phyloP scores from a whole-genome alignment of 352 stramenopile species.

The Globisporangium canariense region DNA sequence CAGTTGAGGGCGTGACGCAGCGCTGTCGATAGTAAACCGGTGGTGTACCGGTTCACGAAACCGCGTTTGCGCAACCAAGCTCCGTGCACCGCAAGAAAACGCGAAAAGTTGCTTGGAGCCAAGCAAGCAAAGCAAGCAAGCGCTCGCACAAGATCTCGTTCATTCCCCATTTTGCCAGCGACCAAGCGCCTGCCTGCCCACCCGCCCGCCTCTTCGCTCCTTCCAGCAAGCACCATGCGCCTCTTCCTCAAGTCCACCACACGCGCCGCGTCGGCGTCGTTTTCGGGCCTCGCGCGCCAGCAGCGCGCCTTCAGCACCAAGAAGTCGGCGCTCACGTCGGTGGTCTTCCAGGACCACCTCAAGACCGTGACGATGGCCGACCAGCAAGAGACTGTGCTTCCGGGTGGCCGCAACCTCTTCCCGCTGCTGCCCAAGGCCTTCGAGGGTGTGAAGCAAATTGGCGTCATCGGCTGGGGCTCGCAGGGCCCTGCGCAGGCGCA shows the following conservation, averaged over 20 bases:
- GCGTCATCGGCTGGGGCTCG: slow-evolving; percentile 97
- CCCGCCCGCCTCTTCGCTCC: background rate
- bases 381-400: slow-evolving; percentile 69
- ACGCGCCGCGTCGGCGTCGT: slow-evolving; percentile 35
- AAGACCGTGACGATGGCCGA: slow-evolving; percentile 79
- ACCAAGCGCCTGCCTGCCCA: slow-evolving; percentile 2
- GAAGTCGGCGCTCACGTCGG: slow-evolving; percentile 53
- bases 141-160: background rate
- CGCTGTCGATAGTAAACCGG: too few relatives aligned
- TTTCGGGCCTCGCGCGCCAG: slow-evolving; percentile 21
- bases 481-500: slow-evolving; percentile 96
- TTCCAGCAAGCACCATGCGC: slow-evolving; percentile 35
- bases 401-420: slow-evolving; percentile 92
- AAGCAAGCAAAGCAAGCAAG: background rate
- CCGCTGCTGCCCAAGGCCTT: slow-evolving; percentile 94
- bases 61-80: too few relatives aligned
- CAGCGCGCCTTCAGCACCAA: slow-evolving; percentile 62
- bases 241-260: slow-evolving; percentile 63
- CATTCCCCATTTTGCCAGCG: slow-evolving; percentile 17
- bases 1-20: too few relatives aligned
- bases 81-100: too few relatives aligned
- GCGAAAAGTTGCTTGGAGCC: too few relatives aligned
- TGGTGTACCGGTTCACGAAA: too few relatives aligned
- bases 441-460: slow-evolving; percentile 95
- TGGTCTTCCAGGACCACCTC: slow-evolving; percentile 71